Evolutionary conservation across 148 eudicot genomes (phyloP).

Genomic region (Fagopyrum tataricum): DNA sequence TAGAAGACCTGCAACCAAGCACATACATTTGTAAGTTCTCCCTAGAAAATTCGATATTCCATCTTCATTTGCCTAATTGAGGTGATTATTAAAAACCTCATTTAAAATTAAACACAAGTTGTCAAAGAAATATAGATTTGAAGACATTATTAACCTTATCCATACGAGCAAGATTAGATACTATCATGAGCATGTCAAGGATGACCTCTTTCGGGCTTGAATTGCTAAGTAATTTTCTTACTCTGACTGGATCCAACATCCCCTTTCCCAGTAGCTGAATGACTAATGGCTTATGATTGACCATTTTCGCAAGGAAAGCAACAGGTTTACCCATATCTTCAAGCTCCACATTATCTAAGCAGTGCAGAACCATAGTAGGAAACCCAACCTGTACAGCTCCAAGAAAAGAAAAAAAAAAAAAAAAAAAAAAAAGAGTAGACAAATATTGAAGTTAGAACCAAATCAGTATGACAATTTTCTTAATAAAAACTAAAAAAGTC

Average conservation of each 20-base stretch:
- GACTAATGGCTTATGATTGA: conserved; percentile 56
- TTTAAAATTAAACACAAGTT: background rate
- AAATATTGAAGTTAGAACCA: background rate
- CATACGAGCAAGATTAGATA: conserved; percentile 97
- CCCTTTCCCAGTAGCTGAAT: conserved; percentile 73
- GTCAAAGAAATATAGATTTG: background rate
- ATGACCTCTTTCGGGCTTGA: conserved; percentile 76
- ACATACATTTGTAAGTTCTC: background rate
- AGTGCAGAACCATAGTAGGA: conserved; percentile 59
- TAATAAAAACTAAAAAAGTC: background rate
- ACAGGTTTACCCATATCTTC: conserved; percentile 69
- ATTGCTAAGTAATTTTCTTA: conserved; percentile 55
- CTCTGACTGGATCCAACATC: conserved; percentile 66
- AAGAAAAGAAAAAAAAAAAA: too few species aligned
- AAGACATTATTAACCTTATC: conserved; percentile 57
- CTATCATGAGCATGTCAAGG: conserved; percentile 73
- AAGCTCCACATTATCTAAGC: conserved; percentile 71
- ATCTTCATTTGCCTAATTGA: background rate
- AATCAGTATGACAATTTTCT: background rate
- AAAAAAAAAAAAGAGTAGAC: background rate
- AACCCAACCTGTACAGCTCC: conserved; percentile 53
- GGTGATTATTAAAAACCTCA: background rate
- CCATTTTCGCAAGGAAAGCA: conserved; percentile 88
- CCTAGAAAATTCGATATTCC: background rate
- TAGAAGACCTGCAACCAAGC: conserved; percentile 62